Percentiles rank a stretch among this genome's conserved stretches.
Evolutionary conservation across 495 filamentous ascomycete species (phyloP).

Genomic region (Cercophora sp.): DNA sequence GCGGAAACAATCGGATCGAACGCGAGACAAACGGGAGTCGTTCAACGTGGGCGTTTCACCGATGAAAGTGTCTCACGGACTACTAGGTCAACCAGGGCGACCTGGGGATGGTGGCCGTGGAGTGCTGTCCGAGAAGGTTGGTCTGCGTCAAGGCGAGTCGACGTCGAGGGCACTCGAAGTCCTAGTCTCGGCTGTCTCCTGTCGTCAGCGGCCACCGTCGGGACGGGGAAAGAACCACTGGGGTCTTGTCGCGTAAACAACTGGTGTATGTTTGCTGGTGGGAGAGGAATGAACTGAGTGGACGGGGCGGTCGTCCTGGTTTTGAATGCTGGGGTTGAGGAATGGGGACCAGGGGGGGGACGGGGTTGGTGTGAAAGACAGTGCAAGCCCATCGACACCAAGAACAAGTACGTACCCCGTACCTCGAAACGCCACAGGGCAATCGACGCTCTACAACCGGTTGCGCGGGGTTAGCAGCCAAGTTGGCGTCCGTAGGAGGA

Average conservation of each 20-base stretch:
- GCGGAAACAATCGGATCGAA: no score
- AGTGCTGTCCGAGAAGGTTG: slow-evolving; percentile 1
- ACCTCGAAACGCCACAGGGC: not conserved
- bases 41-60: no score
- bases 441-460: not conserved
- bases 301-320: slow-evolving; percentile 19
- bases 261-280: slow-evolving; percentile 14
- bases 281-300: slow-evolving; percentile 17
- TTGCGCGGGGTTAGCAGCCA: no score
- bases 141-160: slow-evolving; percentile 5
- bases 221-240: slow-evolving; percentile 20
- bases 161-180: slow-evolving; percentile 18
- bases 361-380: not conserved
- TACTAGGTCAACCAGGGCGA: slow-evolving; percentile 5
- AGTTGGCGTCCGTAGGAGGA: no score
- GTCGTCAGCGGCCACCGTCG: slow-evolving; percentile 25
- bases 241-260: slow-evolving; percentile 21
- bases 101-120: slow-evolving; percentile 9
- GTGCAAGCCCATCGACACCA: not conserved
- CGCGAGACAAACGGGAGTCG: no score
- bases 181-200: slow-evolving; percentile 20
- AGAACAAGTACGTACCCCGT: not conserved
- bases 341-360: slow-evolving; percentile 16
- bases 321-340: slow-evolving; percentile 27
- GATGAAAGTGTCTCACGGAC: no score